These are phyloP conservation scores for Aspergillus ustus DNA, from an alignment of 2,329 filamentous ascomycete genomes.

Conservation along the genomic window DNA sequence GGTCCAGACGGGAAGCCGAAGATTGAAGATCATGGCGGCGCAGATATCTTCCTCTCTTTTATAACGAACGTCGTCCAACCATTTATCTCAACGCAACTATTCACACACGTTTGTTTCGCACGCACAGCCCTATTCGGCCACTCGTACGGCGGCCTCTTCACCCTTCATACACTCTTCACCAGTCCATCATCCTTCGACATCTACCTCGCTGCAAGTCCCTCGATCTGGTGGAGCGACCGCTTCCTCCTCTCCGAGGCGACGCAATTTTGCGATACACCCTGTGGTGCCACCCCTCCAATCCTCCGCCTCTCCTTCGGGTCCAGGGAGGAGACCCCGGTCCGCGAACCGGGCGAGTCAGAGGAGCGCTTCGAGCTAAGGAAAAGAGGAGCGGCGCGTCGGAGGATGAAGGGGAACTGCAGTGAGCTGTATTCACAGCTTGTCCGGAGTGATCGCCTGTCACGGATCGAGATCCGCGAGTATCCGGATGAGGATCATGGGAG, in stretches of 20 bases:
- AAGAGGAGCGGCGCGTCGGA: conserved; percentile 19
- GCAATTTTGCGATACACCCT: conserved; percentile 27
- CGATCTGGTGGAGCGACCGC: conserved; percentile 54
- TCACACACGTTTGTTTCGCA: conserved; percentile 35
- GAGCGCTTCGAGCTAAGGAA: conserved; percentile 36
- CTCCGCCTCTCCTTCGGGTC: conserved; percentile 43
- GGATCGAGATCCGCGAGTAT: conserved; percentile 27
- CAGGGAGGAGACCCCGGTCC: conserved; percentile 37
- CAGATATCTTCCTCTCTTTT: conserved; percentile 51
- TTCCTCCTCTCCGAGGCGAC: conserved; percentile 44
- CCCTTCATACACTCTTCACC: conserved; percentile 51
- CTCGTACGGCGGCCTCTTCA: conserved; percentile 56
- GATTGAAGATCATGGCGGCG: conserved; percentile 44
- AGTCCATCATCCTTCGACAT: conserved; percentile 49
- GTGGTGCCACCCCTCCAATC: conserved; percentile 17
- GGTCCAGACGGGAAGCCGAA: conserved; percentile 30
- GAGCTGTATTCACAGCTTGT: conserved; percentile 27
- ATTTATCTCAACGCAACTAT: conserved; percentile 34
- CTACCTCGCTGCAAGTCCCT: conserved; percentile 53
- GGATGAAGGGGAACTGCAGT: conserved; percentile 34
- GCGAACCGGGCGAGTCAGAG: conserved; percentile 32
- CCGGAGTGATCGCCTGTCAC: conserved; percentile 17
- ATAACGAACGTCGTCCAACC: conserved; percentile 46
- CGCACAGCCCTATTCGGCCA: conserved; percentile 55
- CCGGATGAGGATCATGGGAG: conserved; percentile 39